Conservation (phyloP, 805 yeast species). For the Candida bentonensis region DNA sequence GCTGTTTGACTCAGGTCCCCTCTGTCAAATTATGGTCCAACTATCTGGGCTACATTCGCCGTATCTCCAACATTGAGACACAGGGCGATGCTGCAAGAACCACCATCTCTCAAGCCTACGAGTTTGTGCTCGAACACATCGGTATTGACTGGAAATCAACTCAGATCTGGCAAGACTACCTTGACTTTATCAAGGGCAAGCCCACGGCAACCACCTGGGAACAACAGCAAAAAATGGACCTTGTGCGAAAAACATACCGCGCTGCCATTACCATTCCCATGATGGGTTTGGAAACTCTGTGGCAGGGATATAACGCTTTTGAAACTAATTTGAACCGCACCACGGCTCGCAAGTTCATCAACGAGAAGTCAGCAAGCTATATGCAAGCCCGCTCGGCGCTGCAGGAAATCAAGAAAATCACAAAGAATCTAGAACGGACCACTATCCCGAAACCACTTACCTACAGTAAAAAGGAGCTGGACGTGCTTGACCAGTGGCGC, state of each 20-base stretch:
- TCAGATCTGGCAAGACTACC: slow-evolving; percentile 65
- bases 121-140: slow-evolving; percentile 62
- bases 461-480: slow-evolving; percentile 14
- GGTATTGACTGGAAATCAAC: slow-evolving; percentile 67
- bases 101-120: slow-evolving; percentile 66
- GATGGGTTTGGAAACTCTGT: slow-evolving; percentile 54
- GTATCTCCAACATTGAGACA: slow-evolving; percentile 45
- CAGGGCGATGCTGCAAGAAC: slow-evolving; percentile 77
- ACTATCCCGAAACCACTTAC: slow-evolving; percentile 19
- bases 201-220: slow-evolving; percentile 60
- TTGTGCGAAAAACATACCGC: slow-evolving; percentile 59
- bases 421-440: slow-evolving; percentile 33
- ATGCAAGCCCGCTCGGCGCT: slow-evolving; percentile 75
- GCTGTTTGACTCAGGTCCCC: slow-evolving; percentile 46
- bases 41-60: slow-evolving; percentile 67
- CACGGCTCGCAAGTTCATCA: slow-evolving; percentile 72
- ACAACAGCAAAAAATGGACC: slow-evolving; percentile 64
- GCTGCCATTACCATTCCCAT: slow-evolving; percentile 65
- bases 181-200: slow-evolving; percentile 57
- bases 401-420: slow-evolving; percentile 51
- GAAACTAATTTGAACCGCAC: slow-evolving; percentile 63
- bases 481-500: slow-evolving; percentile 46
- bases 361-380: slow-evolving; percentile 69
- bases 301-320: slow-evolving; percentile 74
- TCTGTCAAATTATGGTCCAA: slow-evolving; percentile 59